Conservation (phyloP, 768 basidiomycete species). For the Suillus alpinus region DNA sequence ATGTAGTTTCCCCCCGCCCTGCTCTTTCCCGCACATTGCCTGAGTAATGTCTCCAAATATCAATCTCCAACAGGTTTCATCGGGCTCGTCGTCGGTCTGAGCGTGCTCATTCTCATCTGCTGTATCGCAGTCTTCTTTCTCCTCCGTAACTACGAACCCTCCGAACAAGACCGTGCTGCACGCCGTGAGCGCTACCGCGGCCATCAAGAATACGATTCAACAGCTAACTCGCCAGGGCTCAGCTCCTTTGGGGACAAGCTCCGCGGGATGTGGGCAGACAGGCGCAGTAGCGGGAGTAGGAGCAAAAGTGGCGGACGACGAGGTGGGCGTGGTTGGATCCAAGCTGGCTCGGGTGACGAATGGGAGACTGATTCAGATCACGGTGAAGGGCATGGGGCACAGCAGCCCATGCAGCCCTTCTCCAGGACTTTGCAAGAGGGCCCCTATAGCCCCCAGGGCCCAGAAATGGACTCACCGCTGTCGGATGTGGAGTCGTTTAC, state of each 20-base stretch:
- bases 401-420: not conserved
- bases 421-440: slow-evolving; percentile 2
- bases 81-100: slow-evolving; percentile 53
- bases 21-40: not conserved
- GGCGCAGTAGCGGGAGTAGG: slow-evolving; percentile 18
- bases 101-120: slow-evolving; percentile 50
- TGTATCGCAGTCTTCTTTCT: slow-evolving; percentile 56
- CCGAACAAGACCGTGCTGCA: slow-evolving; percentile 36
- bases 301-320: slow-evolving; percentile 18
- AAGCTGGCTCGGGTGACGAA: slow-evolving; percentile 46
- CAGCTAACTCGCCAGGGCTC: slow-evolving; percentile 11
- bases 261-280: slow-evolving; percentile 17
- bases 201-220: slow-evolving; percentile 21
- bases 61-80: slow-evolving; percentile 48
- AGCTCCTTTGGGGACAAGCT: slow-evolving; percentile 27
- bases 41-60: not conserved
- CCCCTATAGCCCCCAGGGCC: slow-evolving; percentile 5
- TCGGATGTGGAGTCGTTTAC: slow-evolving; percentile 21
- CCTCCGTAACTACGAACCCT: slow-evolving; percentile 47
- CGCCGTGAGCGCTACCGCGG: slow-evolving; percentile 32
- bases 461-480: slow-evolving; percentile 22
- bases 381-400: slow-evolving; percentile 5
- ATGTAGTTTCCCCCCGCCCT: slow-evolving; percentile 13
- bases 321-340: slow-evolving; percentile 47
- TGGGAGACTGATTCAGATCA: slow-evolving; percentile 38